Conservation (phyloP, 192 early-diverging fungal species). For the Chytriomyces sp. region DNA sequence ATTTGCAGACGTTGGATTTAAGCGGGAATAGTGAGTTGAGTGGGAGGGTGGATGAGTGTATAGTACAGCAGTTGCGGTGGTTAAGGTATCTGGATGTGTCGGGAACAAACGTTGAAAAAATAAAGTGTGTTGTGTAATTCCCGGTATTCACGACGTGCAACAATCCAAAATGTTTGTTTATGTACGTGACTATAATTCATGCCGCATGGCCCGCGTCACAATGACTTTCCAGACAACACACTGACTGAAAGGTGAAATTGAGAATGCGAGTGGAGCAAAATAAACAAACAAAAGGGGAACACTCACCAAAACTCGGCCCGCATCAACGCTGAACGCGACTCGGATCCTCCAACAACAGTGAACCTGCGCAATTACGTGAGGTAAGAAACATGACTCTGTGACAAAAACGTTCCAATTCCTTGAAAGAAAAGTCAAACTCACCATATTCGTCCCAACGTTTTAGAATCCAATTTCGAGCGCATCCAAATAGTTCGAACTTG, state of each 20-base stretch:
- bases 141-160: too few species aligned
- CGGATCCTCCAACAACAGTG: constrained; percentile 1
- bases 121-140: too few species aligned
- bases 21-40: background rate
- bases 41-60: background rate
- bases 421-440: background rate
- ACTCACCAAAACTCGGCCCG: constrained; percentile 30
- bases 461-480: constrained; percentile 16
- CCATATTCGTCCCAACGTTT: constrained; percentile 28
- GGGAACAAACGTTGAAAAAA: background rate
- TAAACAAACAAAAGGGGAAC: background rate
- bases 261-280: background rate
- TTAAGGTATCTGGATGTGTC: background rate
- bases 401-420: too few species aligned
- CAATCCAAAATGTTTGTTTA: too few species aligned
- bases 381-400: too few species aligned
- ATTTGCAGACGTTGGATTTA: background rate
- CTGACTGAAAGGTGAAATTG: background rate
- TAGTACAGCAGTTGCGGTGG: background rate
- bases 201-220: background rate
- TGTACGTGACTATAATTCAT: too few species aligned
- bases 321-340: background rate
- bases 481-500: constrained; percentile 39
- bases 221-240: background rate
- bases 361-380: too few species aligned